Conservation (phyloP, 441 rosid genomes). For the Mallotus repandus region DNA sequence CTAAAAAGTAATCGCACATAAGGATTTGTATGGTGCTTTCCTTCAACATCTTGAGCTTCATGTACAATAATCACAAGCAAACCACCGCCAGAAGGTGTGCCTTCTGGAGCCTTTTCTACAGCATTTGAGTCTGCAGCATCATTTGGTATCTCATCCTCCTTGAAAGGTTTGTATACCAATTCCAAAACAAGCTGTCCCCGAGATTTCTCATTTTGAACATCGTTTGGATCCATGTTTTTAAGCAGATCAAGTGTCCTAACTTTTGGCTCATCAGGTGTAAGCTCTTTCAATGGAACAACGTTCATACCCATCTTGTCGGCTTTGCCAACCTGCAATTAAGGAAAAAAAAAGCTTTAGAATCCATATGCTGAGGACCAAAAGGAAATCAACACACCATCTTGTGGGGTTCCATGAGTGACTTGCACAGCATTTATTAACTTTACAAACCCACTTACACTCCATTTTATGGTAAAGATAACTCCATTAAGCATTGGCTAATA, state of each 20-base stretch:
- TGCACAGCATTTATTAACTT: background rate
- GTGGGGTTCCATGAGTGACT: background rate
- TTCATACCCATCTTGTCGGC: constrained; percentile 91
- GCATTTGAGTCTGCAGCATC: constrained; percentile 49
- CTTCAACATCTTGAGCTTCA: constrained; percentile 93
- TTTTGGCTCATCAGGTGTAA: constrained; percentile 65
- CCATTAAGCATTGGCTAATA: background rate
- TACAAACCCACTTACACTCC: background rate
- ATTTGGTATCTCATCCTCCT: constrained; percentile 53
- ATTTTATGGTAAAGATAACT: background rate
- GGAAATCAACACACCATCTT: background rate
- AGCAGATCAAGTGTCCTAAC: constrained; percentile 63
- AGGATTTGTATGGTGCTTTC: constrained; percentile 96
- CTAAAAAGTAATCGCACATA: constrained; percentile 62
- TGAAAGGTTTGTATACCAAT: constrained; percentile 75
- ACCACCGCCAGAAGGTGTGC: constrained; percentile 87
- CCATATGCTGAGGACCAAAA: no score
- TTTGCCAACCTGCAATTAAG: constrained; percentile 62
- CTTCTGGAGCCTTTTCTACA: constrained; percentile 78
- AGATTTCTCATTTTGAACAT: constrained; percentile 56
- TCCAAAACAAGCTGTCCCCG: constrained; percentile 83
- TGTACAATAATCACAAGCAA: constrained; percentile 75
- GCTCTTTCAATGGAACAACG: constrained; percentile 78
- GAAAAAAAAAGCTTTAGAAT: constrained; percentile 8
- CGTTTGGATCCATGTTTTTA: constrained; percentile 65